These are phyloP conservation scores for Trichoderma koningii DNA, from an alignment of 2,329 filamentous ascomycete species.

Conservation along the genomic window DNA sequence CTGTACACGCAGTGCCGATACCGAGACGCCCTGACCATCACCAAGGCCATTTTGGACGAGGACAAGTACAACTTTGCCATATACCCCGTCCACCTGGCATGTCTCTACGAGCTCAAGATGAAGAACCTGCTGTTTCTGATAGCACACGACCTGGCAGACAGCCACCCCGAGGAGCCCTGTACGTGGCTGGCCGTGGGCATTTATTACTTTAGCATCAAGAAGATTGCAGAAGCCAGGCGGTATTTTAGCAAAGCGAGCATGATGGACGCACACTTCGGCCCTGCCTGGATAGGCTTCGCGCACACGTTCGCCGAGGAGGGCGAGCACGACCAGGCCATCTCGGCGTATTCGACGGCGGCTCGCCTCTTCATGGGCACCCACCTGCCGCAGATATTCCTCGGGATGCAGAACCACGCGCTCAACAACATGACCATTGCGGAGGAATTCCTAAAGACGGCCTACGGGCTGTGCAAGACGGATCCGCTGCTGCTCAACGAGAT, in stretches of 20 bases:
- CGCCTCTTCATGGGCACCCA: slow-evolving; percentile 96
- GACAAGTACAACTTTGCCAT: slow-evolving; percentile 89
- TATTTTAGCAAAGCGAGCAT: slow-evolving; percentile 98
- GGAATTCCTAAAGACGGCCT: slow-evolving; percentile 91
- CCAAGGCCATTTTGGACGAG: slow-evolving; percentile 75
- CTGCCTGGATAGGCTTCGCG: slow-evolving; percentile 98
- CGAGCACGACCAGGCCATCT: slow-evolving; percentile 97
- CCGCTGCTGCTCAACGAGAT: slow-evolving; percentile 93
- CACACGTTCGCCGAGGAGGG: slow-evolving; percentile 98
- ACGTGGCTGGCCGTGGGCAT: slow-evolving; percentile 93
- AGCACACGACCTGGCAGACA: slow-evolving; percentile 88
- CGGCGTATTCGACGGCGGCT: slow-evolving; percentile 93
- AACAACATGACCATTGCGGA: slow-evolving; percentile 93
- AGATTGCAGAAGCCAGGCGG: slow-evolving; percentile 87
- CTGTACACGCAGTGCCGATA: slow-evolving; percentile 95
- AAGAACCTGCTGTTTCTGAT: slow-evolving; percentile 90
- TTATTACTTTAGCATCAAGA: slow-evolving; percentile 88
- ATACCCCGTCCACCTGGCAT: slow-evolving; percentile 89
- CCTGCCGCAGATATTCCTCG: slow-evolving; percentile 89
- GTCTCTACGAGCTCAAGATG: slow-evolving; percentile 81
- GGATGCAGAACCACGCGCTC: slow-evolving; percentile 96
- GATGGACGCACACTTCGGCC: slow-evolving; percentile 96
- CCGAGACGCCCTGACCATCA: slow-evolving; percentile 80
- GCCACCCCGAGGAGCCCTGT: slow-evolving; percentile 85
- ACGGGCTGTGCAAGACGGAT: slow-evolving; percentile 78